Evolutionary conservation across 1,139 yeast species (phyloP), one percentile per base, ranked within the genome.

Genomic region (Kodamaea plutei): DNA sequence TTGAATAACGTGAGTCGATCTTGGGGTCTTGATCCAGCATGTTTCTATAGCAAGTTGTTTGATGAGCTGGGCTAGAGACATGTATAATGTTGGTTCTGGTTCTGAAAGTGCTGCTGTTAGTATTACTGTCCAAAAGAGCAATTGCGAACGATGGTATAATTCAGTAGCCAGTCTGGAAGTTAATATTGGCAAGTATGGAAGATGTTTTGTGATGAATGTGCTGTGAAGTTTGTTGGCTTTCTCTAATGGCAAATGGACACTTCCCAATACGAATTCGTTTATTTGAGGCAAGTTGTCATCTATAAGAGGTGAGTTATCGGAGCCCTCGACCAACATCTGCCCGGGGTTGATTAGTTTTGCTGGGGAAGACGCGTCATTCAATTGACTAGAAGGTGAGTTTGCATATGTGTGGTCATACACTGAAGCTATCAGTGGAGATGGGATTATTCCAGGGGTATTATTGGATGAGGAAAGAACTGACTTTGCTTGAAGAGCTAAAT

Each of bases 1-100:
- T 52, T 89, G 96, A 8, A 89, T 87, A 20, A 88, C 89, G 52
- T 88, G 96, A 1, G 96, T 85, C 4, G 95, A 84, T 48, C 97
- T 68, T 3, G 97, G 96, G 0, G 97, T 88, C 39, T 89, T 68
- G 33, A 87, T 79, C 95, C 96, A 87, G 56, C 96, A 87, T 0
- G 95, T 85, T 50, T 85, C 95, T 38, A 87, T 85, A 0, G 95
- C 95, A 42, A 88, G 62, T 51, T 85, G 94, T 50, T 85, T 85
- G 44, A 89, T 84, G 24, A 85, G 64, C 1, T 85, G 74, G 10
- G 94, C 81, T 30, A 88, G 64, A 24, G 83, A 73, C 61, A 78
- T 76, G 61, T 89, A 89, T 26, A 87, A 55, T 0, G 84, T 70
- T 2, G 96, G 96, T 30, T 84, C 93, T 0, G 95, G 91, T 44